These are phyloP conservation scores for Ascodesmis nigricans DNA, from an alignment of 495 filamentous ascomycete genomes.

Conservation along the genomic window DNA sequence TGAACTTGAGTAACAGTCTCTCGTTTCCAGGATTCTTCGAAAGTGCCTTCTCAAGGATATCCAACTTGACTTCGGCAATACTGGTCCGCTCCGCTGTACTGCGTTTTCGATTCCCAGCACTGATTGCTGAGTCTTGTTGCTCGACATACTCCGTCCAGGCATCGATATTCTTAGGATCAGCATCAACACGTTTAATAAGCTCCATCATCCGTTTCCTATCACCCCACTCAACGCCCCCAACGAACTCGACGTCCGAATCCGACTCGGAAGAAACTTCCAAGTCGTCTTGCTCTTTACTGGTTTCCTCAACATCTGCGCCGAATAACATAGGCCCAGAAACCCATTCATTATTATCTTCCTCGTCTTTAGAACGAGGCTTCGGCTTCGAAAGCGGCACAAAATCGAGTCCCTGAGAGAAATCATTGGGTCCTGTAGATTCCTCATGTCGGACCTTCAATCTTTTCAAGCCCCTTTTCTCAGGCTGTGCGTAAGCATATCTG, in stretches of 20 bases:
- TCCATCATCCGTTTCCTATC: conserved; percentile 31
- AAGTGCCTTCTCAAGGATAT: conserved; percentile 63
- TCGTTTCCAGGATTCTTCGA: conserved; percentile 31
- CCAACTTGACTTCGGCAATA: conserved; percentile 54
- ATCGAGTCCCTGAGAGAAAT: conserved; percentile 22
- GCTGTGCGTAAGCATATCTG: conserved; percentile 23
- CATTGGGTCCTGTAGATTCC: conserved; percentile 10
- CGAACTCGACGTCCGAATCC: conserved; percentile 25
- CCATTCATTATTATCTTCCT: conserved; percentile 11
- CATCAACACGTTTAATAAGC: conserved; percentile 35
- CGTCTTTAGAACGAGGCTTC: conserved; percentile 6
- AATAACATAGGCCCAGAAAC: too few species aligned
- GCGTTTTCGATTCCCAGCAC: conserved; percentile 24
- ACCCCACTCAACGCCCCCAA: conserved; percentile 21
- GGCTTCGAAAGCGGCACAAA: conserved; percentile 27
- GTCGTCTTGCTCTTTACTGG: conserved; percentile 30
- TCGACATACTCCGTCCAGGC: conserved; percentile 57
- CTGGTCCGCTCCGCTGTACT: conserved; percentile 41
- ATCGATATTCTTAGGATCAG: conserved; percentile 39
- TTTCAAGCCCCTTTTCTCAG: conserved; percentile 21
- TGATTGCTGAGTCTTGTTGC: conserved; percentile 46
- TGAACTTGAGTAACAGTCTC: conserved; percentile 38
- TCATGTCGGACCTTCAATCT: conserved; percentile 24
- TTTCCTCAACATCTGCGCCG: too few species aligned
- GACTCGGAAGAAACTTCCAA: conserved; percentile 33